phyloP scores from a whole-genome alignment of 2,329 filamentous ascomycete genomes.

The Arthrobotrys conoides region DNA sequence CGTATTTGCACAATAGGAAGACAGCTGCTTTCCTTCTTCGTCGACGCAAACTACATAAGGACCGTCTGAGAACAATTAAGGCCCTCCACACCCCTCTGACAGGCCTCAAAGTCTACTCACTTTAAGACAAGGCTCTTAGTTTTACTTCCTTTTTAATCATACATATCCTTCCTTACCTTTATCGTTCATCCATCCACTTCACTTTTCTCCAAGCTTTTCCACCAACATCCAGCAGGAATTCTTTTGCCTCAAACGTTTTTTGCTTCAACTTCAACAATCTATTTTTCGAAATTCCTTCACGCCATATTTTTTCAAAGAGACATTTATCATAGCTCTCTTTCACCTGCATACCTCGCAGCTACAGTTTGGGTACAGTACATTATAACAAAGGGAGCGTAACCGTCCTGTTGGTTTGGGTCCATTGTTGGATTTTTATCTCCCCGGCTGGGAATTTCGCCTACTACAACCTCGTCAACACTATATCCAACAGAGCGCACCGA shows the following conservation, averaged over 20 bases:
- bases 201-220: slow-evolving; percentile 14
- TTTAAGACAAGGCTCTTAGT: slow-evolving; percentile 33
- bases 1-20: slow-evolving; percentile 44
- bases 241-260: slow-evolving; percentile 4
- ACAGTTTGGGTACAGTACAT: slow-evolving; percentile 25
- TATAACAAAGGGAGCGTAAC: slow-evolving; percentile 40
- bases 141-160: slow-evolving; percentile 8
- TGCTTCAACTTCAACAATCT: slow-evolving; percentile 15
- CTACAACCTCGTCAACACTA: slow-evolving; percentile 31
- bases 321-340: slow-evolving; percentile 7
- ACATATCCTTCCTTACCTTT: slow-evolving; percentile 4
- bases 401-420: slow-evolving; percentile 44
- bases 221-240: slow-evolving; percentile 6
- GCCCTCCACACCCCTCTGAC: slow-evolving; percentile 25
- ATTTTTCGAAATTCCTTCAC: slow-evolving; percentile 31
- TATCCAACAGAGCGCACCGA: slow-evolving; percentile 45
- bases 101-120: slow-evolving; percentile 20
- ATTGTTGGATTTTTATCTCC: slow-evolving; percentile 59
- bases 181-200: not conserved
- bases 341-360: slow-evolving; percentile 10
- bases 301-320: slow-evolving; percentile 22
- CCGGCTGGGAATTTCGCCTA: slow-evolving; percentile 53
- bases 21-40: slow-evolving; percentile 34
- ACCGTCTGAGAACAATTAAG: slow-evolving; percentile 40
- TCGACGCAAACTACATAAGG: slow-evolving; percentile 46